A percentile compares a stretch with the other conserved stretches of the same genome.
These are phyloP conservation scores for Lotus japonicus DNA, from an alignment of 306 rosid species.

Conservation along the genomic window DNA sequence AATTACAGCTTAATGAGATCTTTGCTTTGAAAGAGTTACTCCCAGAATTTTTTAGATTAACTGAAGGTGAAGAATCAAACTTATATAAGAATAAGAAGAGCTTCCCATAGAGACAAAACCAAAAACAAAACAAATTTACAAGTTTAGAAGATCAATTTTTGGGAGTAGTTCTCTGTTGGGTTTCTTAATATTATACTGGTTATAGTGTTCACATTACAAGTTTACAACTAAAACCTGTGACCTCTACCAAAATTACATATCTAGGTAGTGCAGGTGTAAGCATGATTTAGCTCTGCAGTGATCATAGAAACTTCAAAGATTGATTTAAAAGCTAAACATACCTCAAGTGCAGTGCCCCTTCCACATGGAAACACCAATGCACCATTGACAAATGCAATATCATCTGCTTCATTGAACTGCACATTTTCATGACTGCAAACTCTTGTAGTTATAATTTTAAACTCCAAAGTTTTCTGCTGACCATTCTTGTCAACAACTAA, in stretches of 20 bases:
- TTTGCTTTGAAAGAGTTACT: background rate
- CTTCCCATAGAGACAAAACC: background rate
- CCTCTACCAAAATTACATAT: background rate
- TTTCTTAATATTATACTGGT: background rate
- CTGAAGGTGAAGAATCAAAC: background rate
- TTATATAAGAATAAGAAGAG: conserved; percentile 8
- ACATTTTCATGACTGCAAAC: conserved; percentile 31
- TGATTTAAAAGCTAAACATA: conserved; percentile 20
- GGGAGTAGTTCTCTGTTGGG: background rate
- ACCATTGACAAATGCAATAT: conserved; percentile 44
- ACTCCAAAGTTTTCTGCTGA: conserved; percentile 43
- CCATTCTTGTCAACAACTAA: conserved; percentile 43
- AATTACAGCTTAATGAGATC: background rate
- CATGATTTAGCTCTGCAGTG: background rate
- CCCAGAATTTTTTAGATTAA: background rate
- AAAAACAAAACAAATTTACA: background rate
- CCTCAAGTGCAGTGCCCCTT: conserved; percentile 67
- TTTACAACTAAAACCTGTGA: background rate
- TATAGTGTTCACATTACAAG: background rate
- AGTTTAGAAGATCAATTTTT: background rate
- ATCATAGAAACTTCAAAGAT: conserved; percentile 2
- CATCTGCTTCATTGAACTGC: conserved; percentile 40
- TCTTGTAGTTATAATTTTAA: conserved; percentile 76
- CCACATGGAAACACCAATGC: conserved; percentile 72
- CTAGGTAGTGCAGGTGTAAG: conserved; percentile 8